A percentile compares a stretch with the other conserved stretches of the same genome.
Evolutionary conservation across 176 grass and related monocot species (phyloP).

Genomic region (Aegilops sharonensis): DNA sequence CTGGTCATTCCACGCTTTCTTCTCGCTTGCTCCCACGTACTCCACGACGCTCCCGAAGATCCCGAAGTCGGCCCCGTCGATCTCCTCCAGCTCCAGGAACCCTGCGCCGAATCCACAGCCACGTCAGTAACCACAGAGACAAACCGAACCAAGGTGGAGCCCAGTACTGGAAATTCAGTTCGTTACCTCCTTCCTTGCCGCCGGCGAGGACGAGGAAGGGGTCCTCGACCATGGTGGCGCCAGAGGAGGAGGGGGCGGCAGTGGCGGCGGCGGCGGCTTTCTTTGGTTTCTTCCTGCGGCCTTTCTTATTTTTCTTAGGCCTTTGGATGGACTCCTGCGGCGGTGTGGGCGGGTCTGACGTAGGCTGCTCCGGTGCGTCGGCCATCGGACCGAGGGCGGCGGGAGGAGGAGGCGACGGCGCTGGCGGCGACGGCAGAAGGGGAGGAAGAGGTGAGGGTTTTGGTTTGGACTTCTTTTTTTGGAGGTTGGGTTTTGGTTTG

Average conservation of each 20-base stretch:
- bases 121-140: not conserved
- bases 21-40: slow-evolving; percentile 24
- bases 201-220: slow-evolving; percentile 68
- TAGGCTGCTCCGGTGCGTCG: slow-evolving; percentile 7
- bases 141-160: not conserved
- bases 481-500: not conserved
- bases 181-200: slow-evolving; percentile 77
- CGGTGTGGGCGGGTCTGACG: slow-evolving; percentile 16
- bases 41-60: slow-evolving; percentile 41
- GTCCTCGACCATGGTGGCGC: slow-evolving; percentile 41
- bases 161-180: not conserved
- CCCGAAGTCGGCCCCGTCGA: slow-evolving; percentile 71
- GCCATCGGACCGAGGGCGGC: slow-evolving; percentile 25
- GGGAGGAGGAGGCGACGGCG: not conserved
- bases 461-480: not conserved
- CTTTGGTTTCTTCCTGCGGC: slow-evolving; percentile 24
- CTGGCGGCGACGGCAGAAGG: not conserved
- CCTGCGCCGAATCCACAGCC: slow-evolving; percentile 38
- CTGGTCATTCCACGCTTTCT: slow-evolving; percentile 21
- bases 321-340: not conserved
- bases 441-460: not conserved
- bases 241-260: not conserved
- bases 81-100: slow-evolving; percentile 90
- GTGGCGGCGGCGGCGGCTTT: not conserved
- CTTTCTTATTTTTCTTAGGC: slow-evolving; percentile 21